phyloP scores from a whole-genome alignment of 2,329 filamentous ascomycete species.

The Fusarium marasasianum region DNA sequence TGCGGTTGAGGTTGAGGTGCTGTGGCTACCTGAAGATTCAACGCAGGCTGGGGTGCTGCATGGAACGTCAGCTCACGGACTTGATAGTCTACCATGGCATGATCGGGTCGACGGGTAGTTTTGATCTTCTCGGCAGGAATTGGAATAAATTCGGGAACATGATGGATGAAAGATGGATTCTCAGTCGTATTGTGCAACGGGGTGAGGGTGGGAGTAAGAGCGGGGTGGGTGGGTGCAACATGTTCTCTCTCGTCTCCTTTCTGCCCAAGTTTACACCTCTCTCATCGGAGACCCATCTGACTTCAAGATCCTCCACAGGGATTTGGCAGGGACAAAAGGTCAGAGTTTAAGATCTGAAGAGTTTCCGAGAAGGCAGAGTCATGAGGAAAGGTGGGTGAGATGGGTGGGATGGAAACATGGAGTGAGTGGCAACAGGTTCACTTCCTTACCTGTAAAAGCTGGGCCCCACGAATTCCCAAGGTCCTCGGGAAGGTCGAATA shows the following conservation, averaged over 20 bases:
- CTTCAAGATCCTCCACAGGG: slow-evolving; percentile 29
- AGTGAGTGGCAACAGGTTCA: slow-evolving; percentile 16
- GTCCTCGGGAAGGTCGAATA: slow-evolving; percentile 35
- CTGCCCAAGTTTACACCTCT: slow-evolving; percentile 26
- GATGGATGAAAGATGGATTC: slow-evolving; percentile 26
- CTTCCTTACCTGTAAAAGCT: slow-evolving; percentile 39
- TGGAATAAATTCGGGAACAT: slow-evolving; percentile 25
- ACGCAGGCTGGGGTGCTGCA: slow-evolving; percentile 38
- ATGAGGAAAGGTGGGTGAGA: neutral
- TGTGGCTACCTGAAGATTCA: slow-evolving; percentile 30
- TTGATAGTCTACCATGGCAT: slow-evolving; percentile 42
- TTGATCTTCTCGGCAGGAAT: slow-evolving; percentile 21
- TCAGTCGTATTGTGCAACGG: slow-evolving; percentile 20
- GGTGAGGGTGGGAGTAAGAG: slow-evolving; percentile 33
- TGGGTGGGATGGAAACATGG: neutral
- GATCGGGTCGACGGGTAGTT: slow-evolving; percentile 27
- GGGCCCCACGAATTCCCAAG: slow-evolving; percentile 25
- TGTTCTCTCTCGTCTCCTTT: slow-evolving; percentile 39
- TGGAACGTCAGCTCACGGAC: slow-evolving; percentile 43
- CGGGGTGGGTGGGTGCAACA: slow-evolving; percentile 34
- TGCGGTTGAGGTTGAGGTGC: slow-evolving; percentile 6
- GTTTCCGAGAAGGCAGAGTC: neutral
- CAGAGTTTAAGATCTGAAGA: slow-evolving; percentile 4
- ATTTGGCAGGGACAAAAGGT: slow-evolving; percentile 13
- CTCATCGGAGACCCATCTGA: slow-evolving; percentile 32